These are phyloP conservation scores for Mycena leptocephala DNA, from an alignment of 768 basidiomycete species.

Conservation along the genomic window DNA sequence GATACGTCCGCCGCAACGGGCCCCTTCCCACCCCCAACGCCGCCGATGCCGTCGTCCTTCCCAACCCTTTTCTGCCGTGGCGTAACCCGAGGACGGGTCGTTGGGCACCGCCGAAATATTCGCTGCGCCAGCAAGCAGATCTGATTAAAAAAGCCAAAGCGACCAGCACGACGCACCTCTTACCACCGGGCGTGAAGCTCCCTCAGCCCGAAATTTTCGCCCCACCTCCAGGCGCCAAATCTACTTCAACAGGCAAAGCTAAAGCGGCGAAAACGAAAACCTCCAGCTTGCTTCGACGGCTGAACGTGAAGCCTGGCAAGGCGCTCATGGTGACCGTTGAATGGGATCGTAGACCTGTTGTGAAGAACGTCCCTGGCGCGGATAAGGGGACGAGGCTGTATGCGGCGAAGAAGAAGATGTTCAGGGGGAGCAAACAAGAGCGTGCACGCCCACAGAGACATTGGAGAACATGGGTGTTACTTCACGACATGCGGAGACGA, in stretches of 20 bases:
- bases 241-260: slow-evolving; percentile 1
- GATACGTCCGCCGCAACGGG: slow-evolving; percentile 54
- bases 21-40: slow-evolving; percentile 50
- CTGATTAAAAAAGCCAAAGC: slow-evolving; percentile 81
- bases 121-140: slow-evolving; percentile 84
- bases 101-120: slow-evolving; percentile 82
- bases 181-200: slow-evolving; percentile 82
- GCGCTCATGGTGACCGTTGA: slow-evolving; percentile 20
- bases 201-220: slow-evolving; percentile 40
- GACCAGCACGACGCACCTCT: slow-evolving; percentile 66
- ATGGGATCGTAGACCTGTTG: slow-evolving; percentile 64
- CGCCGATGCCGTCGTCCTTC: slow-evolving; percentile 48
- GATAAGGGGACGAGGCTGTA: slow-evolving; percentile 79
- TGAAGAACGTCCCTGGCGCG: slow-evolving; percentile 62
- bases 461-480: slow-evolving; percentile 66
- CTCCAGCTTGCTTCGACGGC: not conserved
- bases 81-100: slow-evolving; percentile 72
- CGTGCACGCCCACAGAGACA: slow-evolving; percentile 65
- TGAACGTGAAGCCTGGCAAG: slow-evolving; percentile 17
- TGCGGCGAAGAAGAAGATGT: slow-evolving; percentile 86
- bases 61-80: slow-evolving; percentile 83
- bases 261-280: slow-evolving; percentile 19
- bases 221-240: slow-evolving; percentile 13
- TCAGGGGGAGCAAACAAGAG: slow-evolving; percentile 96
- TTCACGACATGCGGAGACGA: slow-evolving; percentile 81